These are phyloP conservation scores for Scheffersomyces titani DNA, from an alignment of 1,139 yeast species.

Conservation along the genomic window DNA sequence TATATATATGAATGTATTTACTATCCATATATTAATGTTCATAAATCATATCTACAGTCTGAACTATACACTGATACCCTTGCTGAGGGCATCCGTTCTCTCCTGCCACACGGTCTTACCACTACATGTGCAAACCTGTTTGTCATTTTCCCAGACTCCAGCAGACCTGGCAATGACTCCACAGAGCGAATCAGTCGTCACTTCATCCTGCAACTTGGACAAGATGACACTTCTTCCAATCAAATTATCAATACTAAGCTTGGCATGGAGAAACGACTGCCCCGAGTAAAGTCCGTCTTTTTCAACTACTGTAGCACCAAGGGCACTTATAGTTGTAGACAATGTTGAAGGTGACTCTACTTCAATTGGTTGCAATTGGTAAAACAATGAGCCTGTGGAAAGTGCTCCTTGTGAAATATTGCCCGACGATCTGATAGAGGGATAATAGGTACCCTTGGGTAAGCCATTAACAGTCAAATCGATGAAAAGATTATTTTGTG, in stretches of 20 bases:
- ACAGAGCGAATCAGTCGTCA: constrained; percentile 51
- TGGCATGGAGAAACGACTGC: constrained; percentile 63
- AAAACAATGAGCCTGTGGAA: constrained; percentile 60
- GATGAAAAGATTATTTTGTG: constrained; percentile 51
- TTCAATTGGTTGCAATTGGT: constrained; percentile 50
- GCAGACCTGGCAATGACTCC: constrained; percentile 97
- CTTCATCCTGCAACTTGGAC: constrained; percentile 40
- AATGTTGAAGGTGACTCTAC: constrained; percentile 29
- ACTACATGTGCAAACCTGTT: constrained; percentile 89
- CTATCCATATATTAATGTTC: background rate
- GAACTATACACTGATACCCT: constrained; percentile 40
- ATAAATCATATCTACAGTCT: background rate
- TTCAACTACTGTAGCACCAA: constrained; percentile 35
- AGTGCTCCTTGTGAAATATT: constrained; percentile 74
- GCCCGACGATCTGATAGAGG: constrained; percentile 70
- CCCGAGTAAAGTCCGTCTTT: constrained; percentile 44
- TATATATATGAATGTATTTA: no score
- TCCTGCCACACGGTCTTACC: constrained; percentile 98
- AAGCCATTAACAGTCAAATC: constrained; percentile 81
- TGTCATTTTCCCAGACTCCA: constrained; percentile 95
- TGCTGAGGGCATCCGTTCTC: constrained; percentile 65
- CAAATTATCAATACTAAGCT: constrained; percentile 57
- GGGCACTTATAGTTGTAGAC: constrained; percentile 36
- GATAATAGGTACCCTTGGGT: constrained; percentile 63
- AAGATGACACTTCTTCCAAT: constrained; percentile 83